Percentiles rank a stretch among this genome's conserved stretches.
Evolutionary conservation across 148 eudicot species (phyloP).

Genomic region (Rhododendron williamsianum): DNA sequence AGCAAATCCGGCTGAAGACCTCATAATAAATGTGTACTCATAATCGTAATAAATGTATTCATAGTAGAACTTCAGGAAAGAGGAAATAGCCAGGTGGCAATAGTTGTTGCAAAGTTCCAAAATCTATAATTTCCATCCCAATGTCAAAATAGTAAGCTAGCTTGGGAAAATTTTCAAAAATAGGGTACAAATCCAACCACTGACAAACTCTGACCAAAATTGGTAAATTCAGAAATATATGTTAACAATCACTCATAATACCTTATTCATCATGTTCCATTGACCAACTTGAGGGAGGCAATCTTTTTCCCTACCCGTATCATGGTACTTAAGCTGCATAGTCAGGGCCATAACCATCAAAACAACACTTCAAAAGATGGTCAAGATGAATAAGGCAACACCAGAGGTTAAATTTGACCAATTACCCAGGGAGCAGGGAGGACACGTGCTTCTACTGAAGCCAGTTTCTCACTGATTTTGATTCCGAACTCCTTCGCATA

Average conservation of each 20-base stretch:
- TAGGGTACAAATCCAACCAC: not conserved
- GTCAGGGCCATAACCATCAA: not conserved
- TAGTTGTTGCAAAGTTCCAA: not conserved
- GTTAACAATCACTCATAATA: slow-evolving; percentile 10
- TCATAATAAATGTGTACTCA: not conserved
- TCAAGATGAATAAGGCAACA: not conserved
- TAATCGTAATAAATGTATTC: not conserved
- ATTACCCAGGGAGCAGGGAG: slow-evolving; percentile 85
- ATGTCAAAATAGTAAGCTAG: not conserved
- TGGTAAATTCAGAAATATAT: not conserved
- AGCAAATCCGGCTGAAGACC: not conserved
- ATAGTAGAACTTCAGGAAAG: not conserved
- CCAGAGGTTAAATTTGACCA: slow-evolving; percentile 10
- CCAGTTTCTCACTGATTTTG: slow-evolving; percentile 60
- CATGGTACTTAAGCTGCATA: slow-evolving; percentile 71
- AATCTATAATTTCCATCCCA: not conserved
- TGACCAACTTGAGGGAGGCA: slow-evolving; percentile 80
- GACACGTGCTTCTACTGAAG: slow-evolving; percentile 75
- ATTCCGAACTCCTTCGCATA: slow-evolving; percentile 83
- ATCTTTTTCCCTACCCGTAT: slow-evolving; percentile 70
- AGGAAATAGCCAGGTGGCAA: not conserved
- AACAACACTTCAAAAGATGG: not conserved
- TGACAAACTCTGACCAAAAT: not conserved
- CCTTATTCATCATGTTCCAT: slow-evolving; percentile 93
- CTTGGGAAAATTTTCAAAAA: not conserved